Evolutionary conservation across 768 basidiomycete species (phyloP).

Genomic region (Suillus clintonianus): DNA sequence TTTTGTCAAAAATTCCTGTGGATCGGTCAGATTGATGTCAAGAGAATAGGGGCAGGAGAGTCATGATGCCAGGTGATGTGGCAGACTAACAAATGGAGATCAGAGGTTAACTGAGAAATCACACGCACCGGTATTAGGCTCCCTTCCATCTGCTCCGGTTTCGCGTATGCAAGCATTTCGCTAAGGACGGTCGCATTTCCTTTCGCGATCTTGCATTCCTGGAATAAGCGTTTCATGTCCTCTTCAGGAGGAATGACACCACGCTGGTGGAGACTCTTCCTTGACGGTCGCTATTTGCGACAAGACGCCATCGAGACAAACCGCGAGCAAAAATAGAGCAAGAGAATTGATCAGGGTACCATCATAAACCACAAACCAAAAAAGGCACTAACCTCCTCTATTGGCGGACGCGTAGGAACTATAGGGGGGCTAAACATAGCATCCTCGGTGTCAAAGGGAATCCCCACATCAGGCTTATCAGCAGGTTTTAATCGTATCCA

Average conservation of each 20-base stretch:
- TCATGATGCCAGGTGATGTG: not conserved
- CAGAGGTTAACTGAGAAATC: not conserved
- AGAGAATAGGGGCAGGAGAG: not conserved
- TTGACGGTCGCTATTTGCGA: not conserved
- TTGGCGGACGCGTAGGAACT: conserved; percentile 20
- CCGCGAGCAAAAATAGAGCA: not conserved
- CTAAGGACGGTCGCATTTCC: conserved; percentile 78
- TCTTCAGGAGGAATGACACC: conserved; percentile 73
- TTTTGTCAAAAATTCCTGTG: conserved; percentile 80
- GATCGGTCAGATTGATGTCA: not conserved
- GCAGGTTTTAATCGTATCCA: conserved; percentile 82
- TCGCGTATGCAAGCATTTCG: conserved; percentile 68
- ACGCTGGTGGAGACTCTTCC: conserved; percentile 21
- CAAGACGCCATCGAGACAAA: not conserved
- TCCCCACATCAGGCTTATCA: conserved; percentile 82
- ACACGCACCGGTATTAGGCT: conserved; percentile 64
- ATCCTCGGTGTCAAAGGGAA: conserved; percentile 78
- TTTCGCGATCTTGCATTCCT: conserved; percentile 82
- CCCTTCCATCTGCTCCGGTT: conserved; percentile 67
- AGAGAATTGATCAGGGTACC: not conserved
- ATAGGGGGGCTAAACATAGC: conserved; percentile 75
- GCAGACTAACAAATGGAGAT: not conserved
- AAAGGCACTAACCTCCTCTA: not conserved
- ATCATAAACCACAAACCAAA: not conserved
- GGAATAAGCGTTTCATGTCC: conserved; percentile 78